phyloP scores from a whole-genome alignment of 2,329 filamentous ascomycete species.

The Epichloe brachyelytri region DNA sequence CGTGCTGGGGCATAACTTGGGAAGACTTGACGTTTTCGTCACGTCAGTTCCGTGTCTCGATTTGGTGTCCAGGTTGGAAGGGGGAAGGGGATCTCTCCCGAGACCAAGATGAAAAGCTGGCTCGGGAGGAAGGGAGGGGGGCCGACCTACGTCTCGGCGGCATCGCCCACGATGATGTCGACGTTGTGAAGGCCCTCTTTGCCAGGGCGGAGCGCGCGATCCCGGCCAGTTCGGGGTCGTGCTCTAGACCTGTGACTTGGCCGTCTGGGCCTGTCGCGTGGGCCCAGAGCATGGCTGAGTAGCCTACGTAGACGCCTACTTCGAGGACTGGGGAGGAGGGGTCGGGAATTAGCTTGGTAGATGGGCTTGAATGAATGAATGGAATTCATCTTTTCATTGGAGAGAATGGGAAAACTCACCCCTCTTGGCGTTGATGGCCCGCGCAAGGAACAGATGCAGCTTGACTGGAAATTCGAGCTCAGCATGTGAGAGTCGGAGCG shows the following conservation, averaged over 20 bases:
- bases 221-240: conserved; percentile 28
- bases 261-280: conserved; percentile 32
- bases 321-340: conserved; percentile 26
- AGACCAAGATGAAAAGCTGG: too few relatives aligned
- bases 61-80: too few relatives aligned
- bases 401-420: conserved; percentile 12
- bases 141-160: conserved; percentile 28
- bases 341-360: not conserved
- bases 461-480: conserved; percentile 30
- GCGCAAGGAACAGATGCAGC: conserved; percentile 27
- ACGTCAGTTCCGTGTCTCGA: too few relatives aligned
- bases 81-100: too few relatives aligned
- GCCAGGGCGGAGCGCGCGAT: conserved; percentile 26
- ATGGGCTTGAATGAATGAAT: too few relatives aligned
- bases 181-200: conserved; percentile 28
- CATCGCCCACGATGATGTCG: conserved; percentile 34
- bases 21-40: conserved; percentile 15
- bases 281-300: conserved; percentile 35
- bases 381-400: too few relatives aligned
- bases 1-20: conserved; percentile 15
- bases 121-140: not conserved
- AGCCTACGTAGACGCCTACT: conserved; percentile 35
- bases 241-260: conserved; percentile 33
- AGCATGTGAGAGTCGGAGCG: conserved; percentile 22
- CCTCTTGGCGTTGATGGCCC: conserved; percentile 27